These are phyloP conservation scores for Aspergillus thermomutatus DNA, from an alignment of 2,329 filamentous ascomycete species.

Conservation along the genomic window DNA sequence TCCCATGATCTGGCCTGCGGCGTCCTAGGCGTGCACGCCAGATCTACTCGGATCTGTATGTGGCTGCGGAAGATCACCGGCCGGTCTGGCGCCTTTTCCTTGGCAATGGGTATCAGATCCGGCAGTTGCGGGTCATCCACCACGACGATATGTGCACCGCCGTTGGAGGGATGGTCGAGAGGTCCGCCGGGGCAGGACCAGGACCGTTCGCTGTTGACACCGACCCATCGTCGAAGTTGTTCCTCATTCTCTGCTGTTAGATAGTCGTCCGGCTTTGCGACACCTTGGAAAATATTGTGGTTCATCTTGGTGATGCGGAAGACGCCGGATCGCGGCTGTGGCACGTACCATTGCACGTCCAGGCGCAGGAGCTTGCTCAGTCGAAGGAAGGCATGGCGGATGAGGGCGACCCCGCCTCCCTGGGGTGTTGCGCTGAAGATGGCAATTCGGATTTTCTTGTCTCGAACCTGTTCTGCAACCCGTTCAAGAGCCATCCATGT, in stretches of 20 bases:
- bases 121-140: conserved; percentile 87
- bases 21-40: conserved; percentile 59
- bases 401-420: conserved; percentile 77
- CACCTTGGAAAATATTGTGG: conserved; percentile 84
- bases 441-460: conserved; percentile 64
- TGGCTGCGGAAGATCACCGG: conserved; percentile 79
- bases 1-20: conserved; percentile 72
- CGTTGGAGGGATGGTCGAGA: conserved; percentile 60
- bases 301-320: conserved; percentile 84
- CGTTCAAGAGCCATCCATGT: conserved; percentile 66
- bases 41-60: conserved; percentile 75
- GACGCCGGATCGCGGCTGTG: conserved; percentile 73
- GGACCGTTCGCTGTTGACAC: conserved; percentile 68
- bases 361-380: conserved; percentile 66
- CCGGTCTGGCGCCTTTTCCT: conserved; percentile 65
- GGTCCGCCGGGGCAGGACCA: conserved; percentile 70
- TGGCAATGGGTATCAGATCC: conserved; percentile 70
- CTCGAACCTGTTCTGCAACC: conserved; percentile 61
- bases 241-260: conserved; percentile 60
- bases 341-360: conserved; percentile 69
- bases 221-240: conserved; percentile 66
- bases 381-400: conserved; percentile 74
- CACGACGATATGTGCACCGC: conserved; percentile 72
- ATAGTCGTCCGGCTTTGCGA: conserved; percentile 61
- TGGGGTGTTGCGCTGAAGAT: conserved; percentile 80